A percentile compares a stretch with the other conserved stretches of the same genome.
Conservation (phyloP, 495 filamentous ascomycete genomes). For the Bryoglossum gracile region DNA sequence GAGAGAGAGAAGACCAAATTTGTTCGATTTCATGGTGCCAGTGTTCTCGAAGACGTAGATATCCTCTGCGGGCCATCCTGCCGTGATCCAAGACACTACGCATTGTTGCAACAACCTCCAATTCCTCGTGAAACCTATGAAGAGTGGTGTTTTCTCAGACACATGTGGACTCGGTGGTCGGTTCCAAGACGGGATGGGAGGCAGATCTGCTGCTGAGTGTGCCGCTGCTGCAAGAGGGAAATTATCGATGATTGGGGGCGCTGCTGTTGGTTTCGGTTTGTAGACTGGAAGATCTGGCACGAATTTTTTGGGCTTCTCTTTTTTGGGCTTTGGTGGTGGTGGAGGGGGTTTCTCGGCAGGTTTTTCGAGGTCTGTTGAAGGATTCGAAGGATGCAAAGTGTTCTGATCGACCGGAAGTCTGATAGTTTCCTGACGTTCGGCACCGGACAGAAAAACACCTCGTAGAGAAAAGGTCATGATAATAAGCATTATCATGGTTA, state of each 20-base stretch:
- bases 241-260: slow-evolving; percentile 14
- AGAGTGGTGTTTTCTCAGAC: slow-evolving; percentile 39
- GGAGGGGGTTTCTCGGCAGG: not conserved
- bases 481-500: not conserved
- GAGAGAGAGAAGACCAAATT: slow-evolving; percentile 38
- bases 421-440: not conserved
- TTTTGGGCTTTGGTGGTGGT: too few species aligned
- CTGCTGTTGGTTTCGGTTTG: not conserved
- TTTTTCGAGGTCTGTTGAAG: not conserved
- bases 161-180: slow-evolving; percentile 31
- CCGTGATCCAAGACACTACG: slow-evolving; percentile 50
- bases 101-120: slow-evolving; percentile 52
- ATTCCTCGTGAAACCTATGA: slow-evolving; percentile 53
- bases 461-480: not conserved
- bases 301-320: too few species aligned
- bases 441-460: not conserved
- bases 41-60: slow-evolving; percentile 59
- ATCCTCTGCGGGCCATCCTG: slow-evolving; percentile 52
- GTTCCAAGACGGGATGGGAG: slow-evolving; percentile 39
- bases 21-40: slow-evolving; percentile 48
- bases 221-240: slow-evolving; percentile 15
- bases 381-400: too few species aligned
- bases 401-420: not conserved
- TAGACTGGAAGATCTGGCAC: too few species aligned
- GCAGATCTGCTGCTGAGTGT: slow-evolving; percentile 23